Conservation (phyloP, 78 protist genomes). For the Monosiga brevicollis region DNA sequence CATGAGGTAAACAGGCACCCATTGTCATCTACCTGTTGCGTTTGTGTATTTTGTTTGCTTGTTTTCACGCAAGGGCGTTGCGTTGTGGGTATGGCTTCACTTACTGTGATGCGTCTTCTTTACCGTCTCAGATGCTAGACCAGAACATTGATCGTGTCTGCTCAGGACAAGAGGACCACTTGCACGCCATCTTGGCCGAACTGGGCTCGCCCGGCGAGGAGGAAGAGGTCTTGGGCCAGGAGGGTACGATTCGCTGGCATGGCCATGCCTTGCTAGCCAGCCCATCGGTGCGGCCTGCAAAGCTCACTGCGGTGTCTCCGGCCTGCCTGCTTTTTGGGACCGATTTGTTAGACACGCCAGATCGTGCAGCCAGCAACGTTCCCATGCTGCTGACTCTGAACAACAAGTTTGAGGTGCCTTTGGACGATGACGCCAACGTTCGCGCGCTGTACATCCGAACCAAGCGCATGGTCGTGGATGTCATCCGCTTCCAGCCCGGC, state of each 20-base stretch:
- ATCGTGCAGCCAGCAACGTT: neutral
- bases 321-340: no score
- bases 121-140: neutral
- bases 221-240: neutral
- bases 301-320: no score
- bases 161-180: neutral
- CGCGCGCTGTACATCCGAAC: neutral
- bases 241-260: neutral
- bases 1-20: no score
- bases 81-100: no score
- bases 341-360: neutral
- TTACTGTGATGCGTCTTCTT: no score
- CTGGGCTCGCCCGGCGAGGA: neutral
- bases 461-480: neutral
- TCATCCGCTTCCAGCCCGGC: conserved; percentile 14
- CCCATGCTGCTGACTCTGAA: neutral
- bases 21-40: no score
- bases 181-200: neutral
- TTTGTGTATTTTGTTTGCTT: no score
- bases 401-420: neutral
- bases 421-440: neutral
- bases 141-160: neutral
- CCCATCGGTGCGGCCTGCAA: no score
- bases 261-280: no score
- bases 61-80: no score